phyloP scores from a whole-genome alignment of 2,329 filamentous ascomycete species.

The Myotisia sp. region DNA sequence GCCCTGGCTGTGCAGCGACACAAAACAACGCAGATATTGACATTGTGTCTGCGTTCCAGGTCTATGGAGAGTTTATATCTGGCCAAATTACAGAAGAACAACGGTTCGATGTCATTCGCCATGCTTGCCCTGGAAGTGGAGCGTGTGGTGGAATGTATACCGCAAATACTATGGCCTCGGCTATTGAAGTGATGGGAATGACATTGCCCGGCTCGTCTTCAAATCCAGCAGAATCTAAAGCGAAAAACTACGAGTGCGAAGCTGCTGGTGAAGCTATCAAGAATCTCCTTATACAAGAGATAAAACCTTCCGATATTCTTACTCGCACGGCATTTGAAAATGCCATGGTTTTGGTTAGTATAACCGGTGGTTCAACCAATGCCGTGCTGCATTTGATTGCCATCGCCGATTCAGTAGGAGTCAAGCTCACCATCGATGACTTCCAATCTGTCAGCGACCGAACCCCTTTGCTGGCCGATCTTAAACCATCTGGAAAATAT shows the following conservation, averaged over 20 bases:
- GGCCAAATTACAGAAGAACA: constrained; percentile 83
- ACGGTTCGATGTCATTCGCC: constrained; percentile 84
- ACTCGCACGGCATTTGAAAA: constrained; percentile 71
- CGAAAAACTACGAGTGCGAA: constrained; percentile 60
- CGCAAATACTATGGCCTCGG: constrained; percentile 62
- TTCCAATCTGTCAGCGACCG: constrained; percentile 71
- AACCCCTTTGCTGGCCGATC: constrained; percentile 64
- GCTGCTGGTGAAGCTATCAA: constrained; percentile 59
- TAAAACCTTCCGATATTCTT: constrained; percentile 62
- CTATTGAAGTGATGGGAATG: constrained; percentile 60
- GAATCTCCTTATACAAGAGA: constrained; percentile 60
- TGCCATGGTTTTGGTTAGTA: constrained; percentile 69
- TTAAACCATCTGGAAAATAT: constrained; percentile 61
- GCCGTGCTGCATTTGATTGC: constrained; percentile 74
- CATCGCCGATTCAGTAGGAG: constrained; percentile 65
- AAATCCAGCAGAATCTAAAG: constrained; percentile 58
- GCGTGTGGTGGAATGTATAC: constrained; percentile 82
- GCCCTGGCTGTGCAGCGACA: constrained; percentile 67
- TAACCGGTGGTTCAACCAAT: constrained; percentile 74
- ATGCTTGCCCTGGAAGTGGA: constrained; percentile 74
- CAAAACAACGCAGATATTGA: constrained; percentile 67
- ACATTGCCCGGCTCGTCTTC: constrained; percentile 71
- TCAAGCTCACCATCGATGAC: constrained; percentile 73
- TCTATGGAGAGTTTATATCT: constrained; percentile 86
- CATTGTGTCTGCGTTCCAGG: constrained; percentile 95